These are phyloP conservation scores for Acacia melanoxylon DNA, from an alignment of 306 rosid species.

Conservation along the genomic window DNA sequence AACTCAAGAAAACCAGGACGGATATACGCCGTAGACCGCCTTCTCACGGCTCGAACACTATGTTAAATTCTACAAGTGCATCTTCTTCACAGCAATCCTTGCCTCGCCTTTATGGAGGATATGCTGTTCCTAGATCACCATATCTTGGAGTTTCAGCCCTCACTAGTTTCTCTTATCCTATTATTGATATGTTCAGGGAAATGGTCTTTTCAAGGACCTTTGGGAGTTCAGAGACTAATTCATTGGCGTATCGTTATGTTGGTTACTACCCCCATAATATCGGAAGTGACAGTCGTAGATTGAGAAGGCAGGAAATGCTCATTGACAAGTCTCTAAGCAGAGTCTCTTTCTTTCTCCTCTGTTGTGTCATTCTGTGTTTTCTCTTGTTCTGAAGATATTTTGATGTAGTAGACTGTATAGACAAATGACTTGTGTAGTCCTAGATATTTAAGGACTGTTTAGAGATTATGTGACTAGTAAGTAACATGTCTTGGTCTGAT, in stretches of 20 bases:
- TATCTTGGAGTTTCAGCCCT: slow-evolving; percentile 57
- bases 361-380: slow-evolving; percentile 78
- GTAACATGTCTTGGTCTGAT: slow-evolving; percentile 24
- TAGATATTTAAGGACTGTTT: slow-evolving; percentile 21
- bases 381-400: slow-evolving; percentile 62
- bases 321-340: slow-evolving; percentile 76
- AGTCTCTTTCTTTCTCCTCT: slow-evolving; percentile 72
- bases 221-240: slow-evolving; percentile 51
- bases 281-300: slow-evolving; percentile 55
- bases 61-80: slow-evolving; percentile 33
- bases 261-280: slow-evolving; percentile 37
- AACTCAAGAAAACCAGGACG: slow-evolving; percentile 50
- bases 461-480: slow-evolving; percentile 26
- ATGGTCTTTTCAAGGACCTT: slow-evolving; percentile 69
- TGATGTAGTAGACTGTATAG: slow-evolving; percentile 40
- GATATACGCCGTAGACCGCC: slow-evolving; percentile 76
- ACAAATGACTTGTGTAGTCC: slow-evolving; percentile 25
- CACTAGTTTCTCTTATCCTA: slow-evolving; percentile 59
- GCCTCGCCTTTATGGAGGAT: slow-evolving; percentile 53
- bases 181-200: slow-evolving; percentile 80
- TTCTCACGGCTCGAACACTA: slow-evolving; percentile 43
- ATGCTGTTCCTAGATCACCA: slow-evolving; percentile 46
- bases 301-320: slow-evolving; percentile 88
- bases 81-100: slow-evolving; percentile 41
- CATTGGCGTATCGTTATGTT: slow-evolving; percentile 26